A percentile compares a stretch with the other conserved stretches of the same genome.
Evolutionary conservation across 2,329 filamentous ascomycete genomes (phyloP).

Genomic region (Xylariaceae sp.): DNA sequence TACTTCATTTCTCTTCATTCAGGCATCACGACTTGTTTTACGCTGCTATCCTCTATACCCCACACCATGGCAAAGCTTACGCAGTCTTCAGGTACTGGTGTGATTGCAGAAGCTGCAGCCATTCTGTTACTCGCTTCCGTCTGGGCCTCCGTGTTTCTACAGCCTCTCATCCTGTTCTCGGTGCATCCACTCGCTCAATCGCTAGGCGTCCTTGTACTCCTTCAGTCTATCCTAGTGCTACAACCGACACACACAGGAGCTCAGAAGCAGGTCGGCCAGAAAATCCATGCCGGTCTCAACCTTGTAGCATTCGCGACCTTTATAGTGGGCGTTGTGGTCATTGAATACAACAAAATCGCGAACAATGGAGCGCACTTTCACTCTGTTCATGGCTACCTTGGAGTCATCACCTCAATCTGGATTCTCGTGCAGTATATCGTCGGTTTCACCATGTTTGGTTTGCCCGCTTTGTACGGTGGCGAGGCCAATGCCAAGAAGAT

Average conservation of each 20-base stretch:
- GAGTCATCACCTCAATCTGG: constrained; percentile 69
- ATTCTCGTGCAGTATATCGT: constrained; percentile 72
- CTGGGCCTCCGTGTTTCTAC: constrained; percentile 73
- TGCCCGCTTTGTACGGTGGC: constrained; percentile 72
- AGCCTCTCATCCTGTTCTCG: constrained; percentile 75
- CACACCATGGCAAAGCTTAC: constrained; percentile 32
- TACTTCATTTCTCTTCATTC: background rate
- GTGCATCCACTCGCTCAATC: constrained; percentile 75
- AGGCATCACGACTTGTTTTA: background rate
- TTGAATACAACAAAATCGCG: constrained; percentile 80
- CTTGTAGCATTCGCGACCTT: constrained; percentile 60
- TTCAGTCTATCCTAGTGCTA: constrained; percentile 78
- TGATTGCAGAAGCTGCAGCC: constrained; percentile 75
- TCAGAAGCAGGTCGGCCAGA: constrained; percentile 65
- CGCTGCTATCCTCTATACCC: background rate
- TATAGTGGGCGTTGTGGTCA: constrained; percentile 64
- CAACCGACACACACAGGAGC: constrained; percentile 78
- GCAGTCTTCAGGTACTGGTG: constrained; percentile 65
- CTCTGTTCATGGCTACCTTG: constrained; percentile 78
- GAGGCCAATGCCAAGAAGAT: constrained; percentile 75
- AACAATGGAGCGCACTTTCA: constrained; percentile 70
- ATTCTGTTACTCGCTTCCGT: constrained; percentile 73
- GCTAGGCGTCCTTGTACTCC: constrained; percentile 68
- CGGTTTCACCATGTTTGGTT: constrained; percentile 79
- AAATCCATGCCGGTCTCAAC: constrained; percentile 69